Base-by-base conservation (phyloP, 1,284 basidiomycete genomes). In the Irpex sp. region DNA sequence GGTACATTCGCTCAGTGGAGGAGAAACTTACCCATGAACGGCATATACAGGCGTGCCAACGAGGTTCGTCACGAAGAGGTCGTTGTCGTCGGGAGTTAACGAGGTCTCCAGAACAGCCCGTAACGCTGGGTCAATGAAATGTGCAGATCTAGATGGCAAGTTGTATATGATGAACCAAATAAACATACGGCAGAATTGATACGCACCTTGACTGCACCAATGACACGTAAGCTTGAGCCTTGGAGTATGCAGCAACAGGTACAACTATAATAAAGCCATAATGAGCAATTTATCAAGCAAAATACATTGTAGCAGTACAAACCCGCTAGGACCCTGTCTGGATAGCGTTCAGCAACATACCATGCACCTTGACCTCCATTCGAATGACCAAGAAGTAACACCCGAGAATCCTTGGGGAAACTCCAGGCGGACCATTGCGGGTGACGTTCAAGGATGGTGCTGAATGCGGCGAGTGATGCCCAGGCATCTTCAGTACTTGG, bases 351-450 rank as follows among this genome's bases (percentile, higher is more conserved):
- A 1, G 90, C 84, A 5, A 89, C 69, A 70, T 93, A 87, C 90
- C 93, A 94, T 2, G 88, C 80, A 0, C 94, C 94, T 73, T 96
- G 94, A 3, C 94, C 94, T 8, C 94, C 94, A 71, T 97, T 97
- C 2, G 93, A 96, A 70, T 97, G 94, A 0, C 94, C 94, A 53
- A 95, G 76, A 6, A 95, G 69, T 9, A 91, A 72, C 0, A 86
- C 82, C 35, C 76, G 77, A 1, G 78, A 74, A 6, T 80, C 69
- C 1, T 68, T 35, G 21, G 69, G 63, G 2, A 82, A 73, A 8
- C 66, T 63, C 78, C 82, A 84, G 10, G 68, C 60, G 54, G 72
- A 72, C 80, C 82, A 86, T 14, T 67, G 64, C 1, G 68, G 64
- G 16, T 59, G 19, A 64, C 61, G 35, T 1, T 67, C 58, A 47